Percentiles rank a stretch among this genome's conserved stretches.
Evolutionary conservation across 352 stramenopile species (phyloP).

Genomic region (Globisporangium radiosum): DNA sequence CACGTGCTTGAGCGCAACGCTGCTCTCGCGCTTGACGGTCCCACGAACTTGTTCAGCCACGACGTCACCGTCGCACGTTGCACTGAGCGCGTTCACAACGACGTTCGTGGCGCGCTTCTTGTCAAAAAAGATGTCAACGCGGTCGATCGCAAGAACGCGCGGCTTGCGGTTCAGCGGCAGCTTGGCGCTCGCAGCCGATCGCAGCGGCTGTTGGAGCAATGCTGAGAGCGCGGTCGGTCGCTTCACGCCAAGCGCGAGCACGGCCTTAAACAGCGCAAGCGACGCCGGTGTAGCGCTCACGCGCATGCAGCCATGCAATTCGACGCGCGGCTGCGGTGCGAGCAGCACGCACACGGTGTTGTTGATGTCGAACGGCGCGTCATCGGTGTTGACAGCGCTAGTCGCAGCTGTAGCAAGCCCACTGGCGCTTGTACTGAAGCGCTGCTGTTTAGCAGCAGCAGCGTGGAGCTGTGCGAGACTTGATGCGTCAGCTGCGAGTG

Average conservation of each 20-base stretch:
- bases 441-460: slow-evolving; percentile 7
- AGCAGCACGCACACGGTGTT: slow-evolving; percentile 45
- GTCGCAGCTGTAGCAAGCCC: too few species aligned
- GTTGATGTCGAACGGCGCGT: slow-evolving; percentile 21
- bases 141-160: slow-evolving; percentile 30
- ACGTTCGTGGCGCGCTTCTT: slow-evolving; percentile 15
- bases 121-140: slow-evolving; percentile 20
- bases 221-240: slow-evolving; percentile 9
- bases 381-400: background rate
- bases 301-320: slow-evolving; percentile 30
- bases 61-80: slow-evolving; percentile 12
- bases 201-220: slow-evolving; percentile 36
- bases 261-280: slow-evolving; percentile 23
- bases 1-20: slow-evolving; percentile 15
- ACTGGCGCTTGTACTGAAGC: slow-evolving; percentile 1
- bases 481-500: slow-evolving; percentile 25
- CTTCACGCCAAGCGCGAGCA: slow-evolving; percentile 16
- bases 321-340: slow-evolving; percentile 30
- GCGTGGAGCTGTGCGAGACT: slow-evolving; percentile 29
- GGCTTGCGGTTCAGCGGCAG: slow-evolving; percentile 36
- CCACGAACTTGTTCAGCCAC: slow-evolving; percentile 3
- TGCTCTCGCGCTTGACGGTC: background rate
- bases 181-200: slow-evolving; percentile 22
- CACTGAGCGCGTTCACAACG: slow-evolving; percentile 12
- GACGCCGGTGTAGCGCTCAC: slow-evolving; percentile 21